Base-by-base conservation (phyloP, 352 stramenopile genomes). In the Phytophthora ramorum region DNA sequence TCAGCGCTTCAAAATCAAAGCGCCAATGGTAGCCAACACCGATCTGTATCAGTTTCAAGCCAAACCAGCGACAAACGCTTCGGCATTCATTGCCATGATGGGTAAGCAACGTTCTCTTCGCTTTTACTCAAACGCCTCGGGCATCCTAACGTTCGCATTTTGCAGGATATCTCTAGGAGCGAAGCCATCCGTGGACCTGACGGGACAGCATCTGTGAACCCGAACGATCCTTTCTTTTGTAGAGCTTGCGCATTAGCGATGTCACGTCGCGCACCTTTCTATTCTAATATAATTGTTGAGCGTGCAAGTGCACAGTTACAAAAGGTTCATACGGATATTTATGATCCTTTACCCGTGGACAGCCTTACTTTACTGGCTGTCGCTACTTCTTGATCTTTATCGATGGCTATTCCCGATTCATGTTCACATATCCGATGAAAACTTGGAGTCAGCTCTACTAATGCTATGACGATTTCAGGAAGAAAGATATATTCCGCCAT, bases 251-350 rank as follows among this genome's bases (percentile, higher is more conserved):
- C 20, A 32, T 58, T 73, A 61, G 65, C 58, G 40, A 73, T 66
- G 55, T 73, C 65, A n/a, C 53, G 66, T 22, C 59, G 66, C 54
- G 16, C 48, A 20, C 47, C 59, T 20, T 70, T 63, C 32, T 46
- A 62, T 49, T 52, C 56, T 55, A 66, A 62, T 57, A 70, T 40
- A 59, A 17, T 62, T 50, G 49, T 70, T 70, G 24, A 62, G 51
- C 41, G 59, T 54, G 41, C 54, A 19, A 63, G 51, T 50, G 50
- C 37, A 46, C 24, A 2, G 24, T 28, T 28, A 4, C 2, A 28
- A 28, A 28, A 28, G n/a, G 24, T 28, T 2, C 24, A 28, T 28
- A 5, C 24, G 4, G 24, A 28, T 28, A 28, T 28, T 4, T 28
- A 4, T 28, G 24, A 4, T 28, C 24, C 24, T 2, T 28, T 28